Percentiles rank a stretch among this genome's conserved stretches.
Evolutionary conservation across 1,284 basidiomycete species (phyloP).

Genomic region (Ganoderma multipileum): DNA sequence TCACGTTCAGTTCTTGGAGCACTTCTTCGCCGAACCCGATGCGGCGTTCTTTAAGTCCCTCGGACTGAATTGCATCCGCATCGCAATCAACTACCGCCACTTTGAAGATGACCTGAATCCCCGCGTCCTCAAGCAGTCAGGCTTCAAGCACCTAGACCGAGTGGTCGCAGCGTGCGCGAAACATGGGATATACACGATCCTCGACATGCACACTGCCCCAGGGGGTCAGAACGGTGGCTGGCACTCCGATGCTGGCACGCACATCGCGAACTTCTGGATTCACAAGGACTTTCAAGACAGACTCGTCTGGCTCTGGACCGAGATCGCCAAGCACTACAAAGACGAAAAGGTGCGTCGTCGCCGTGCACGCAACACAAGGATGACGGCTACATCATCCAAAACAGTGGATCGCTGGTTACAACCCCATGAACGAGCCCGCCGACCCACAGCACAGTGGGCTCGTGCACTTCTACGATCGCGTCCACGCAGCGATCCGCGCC

Average conservation of each 20-base stretch:
- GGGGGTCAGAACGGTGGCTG: slow-evolving; percentile 68
- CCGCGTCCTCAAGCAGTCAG: slow-evolving; percentile 61
- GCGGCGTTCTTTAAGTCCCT: slow-evolving; percentile 74
- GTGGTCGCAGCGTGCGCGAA: slow-evolving; percentile 66
- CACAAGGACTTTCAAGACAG: slow-evolving; percentile 83
- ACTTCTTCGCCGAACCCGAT: slow-evolving; percentile 77
- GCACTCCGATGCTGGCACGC: slow-evolving; percentile 60
- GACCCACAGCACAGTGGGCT: slow-evolving; percentile 62
- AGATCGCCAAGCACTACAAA: slow-evolving; percentile 71
- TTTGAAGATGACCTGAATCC: slow-evolving; percentile 76
- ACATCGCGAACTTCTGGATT: slow-evolving; percentile 70
- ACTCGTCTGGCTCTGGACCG: slow-evolving; percentile 71
- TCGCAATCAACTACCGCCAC: slow-evolving; percentile 73
- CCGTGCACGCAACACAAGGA: too few species aligned
- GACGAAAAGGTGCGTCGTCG: slow-evolving; percentile 47
- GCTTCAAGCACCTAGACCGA: slow-evolving; percentile 72
- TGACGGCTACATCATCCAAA: too few species aligned
- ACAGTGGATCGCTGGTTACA: slow-evolving; percentile 75
- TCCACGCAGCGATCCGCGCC: slow-evolving; percentile 66
- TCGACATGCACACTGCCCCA: slow-evolving; percentile 70
- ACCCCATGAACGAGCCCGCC: slow-evolving; percentile 80
- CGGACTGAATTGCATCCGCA: slow-evolving; percentile 76
- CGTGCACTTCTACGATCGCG: slow-evolving; percentile 67
- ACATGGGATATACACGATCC: slow-evolving; percentile 65
- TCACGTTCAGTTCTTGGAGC: slow-evolving; percentile 73